phyloP scores from a whole-genome alignment of 2,329 filamentous ascomycete species.

The Colletotrichum sp. region DNA sequence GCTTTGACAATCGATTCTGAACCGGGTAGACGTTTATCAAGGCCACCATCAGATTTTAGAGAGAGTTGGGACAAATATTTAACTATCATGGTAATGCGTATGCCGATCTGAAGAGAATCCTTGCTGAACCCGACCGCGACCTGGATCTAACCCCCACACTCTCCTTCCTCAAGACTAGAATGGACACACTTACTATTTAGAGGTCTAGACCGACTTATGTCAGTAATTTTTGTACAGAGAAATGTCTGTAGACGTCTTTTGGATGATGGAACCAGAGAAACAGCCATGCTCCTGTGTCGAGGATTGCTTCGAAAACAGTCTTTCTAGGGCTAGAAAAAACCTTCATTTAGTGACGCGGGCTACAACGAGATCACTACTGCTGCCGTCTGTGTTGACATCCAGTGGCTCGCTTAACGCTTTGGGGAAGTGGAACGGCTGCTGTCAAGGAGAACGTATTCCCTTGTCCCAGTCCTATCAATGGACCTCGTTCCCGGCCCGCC shows the following conservation, averaged over 20 bases:
- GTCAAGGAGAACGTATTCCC: no score
- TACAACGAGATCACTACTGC: background rate
- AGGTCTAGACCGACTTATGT: no score
- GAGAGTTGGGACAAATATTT: no score
- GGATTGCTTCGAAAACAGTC: background rate
- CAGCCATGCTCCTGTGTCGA: background rate
- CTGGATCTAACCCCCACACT: no score
- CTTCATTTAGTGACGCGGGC: background rate
- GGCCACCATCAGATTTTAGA: no score
- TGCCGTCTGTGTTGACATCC: fast-evolving
- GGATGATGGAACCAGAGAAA: background rate
- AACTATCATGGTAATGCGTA: no score
- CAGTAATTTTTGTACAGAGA: fast-evolving
- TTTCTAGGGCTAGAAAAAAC: background rate
- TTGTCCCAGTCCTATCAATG: background rate
- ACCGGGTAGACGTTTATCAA: no score
- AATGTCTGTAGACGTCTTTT: background rate
- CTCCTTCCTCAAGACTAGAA: no score
- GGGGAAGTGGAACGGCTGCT: background rate
- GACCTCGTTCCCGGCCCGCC: background rate
- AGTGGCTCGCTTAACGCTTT: background rate
- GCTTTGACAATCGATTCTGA: no score
- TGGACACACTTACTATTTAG: no score
- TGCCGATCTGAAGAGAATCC: no score
- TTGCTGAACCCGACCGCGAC: no score